Evolutionary conservation across 352 stramenopile genomes (phyloP), one percentile per base, ranked within the genome.

Genomic region (Phytophthora meadii): DNA sequence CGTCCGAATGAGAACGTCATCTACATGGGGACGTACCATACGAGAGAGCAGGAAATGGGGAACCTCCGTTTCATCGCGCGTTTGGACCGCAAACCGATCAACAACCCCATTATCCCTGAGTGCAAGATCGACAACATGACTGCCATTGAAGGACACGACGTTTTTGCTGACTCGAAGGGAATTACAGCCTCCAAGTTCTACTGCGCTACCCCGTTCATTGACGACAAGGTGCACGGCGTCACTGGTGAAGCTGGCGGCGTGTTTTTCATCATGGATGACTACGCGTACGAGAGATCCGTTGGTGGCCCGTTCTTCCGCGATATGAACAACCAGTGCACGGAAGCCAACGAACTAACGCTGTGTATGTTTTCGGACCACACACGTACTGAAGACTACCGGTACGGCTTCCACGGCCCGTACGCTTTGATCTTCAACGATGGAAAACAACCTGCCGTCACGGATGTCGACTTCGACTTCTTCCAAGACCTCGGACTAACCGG

Each of bases 351-450:
- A 27, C 60, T 88, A 22, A 77, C 71, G 25, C 72, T 88, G 40
- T 88, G 82, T 51, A 74, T 88, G 72, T 82, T 85, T 66, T 88
- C 79, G 54, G 79, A 88, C 48, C 79, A 88, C 53, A 88, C 79
- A 14, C 76, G 74, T 45, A 60, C 67, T 0, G 79, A 85, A 12
- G 74, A 81, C 32, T 88, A 88, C 51, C 79, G 79, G 51, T 85
- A 70, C 46, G 79, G 79, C 40, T 85, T 88, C 55, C 79, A 88
- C 50, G 79, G 79, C 0, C 76, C 79, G 0, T 88, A 85, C 54
- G 69, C 76, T 14, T 47, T 88, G 24, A 63, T 81, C 22, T 77
- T 88, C 62, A 85, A 70, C 1, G 64, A 77, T 12, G 74, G 77
- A 5, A 61, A 64, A 1, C 54, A 60, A 8, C 76, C 79, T 2